Evolutionary conservation across 805 yeast species (phyloP).

Genomic region (baker's yeast (Saccharomyces cerevisiae)): DNA sequence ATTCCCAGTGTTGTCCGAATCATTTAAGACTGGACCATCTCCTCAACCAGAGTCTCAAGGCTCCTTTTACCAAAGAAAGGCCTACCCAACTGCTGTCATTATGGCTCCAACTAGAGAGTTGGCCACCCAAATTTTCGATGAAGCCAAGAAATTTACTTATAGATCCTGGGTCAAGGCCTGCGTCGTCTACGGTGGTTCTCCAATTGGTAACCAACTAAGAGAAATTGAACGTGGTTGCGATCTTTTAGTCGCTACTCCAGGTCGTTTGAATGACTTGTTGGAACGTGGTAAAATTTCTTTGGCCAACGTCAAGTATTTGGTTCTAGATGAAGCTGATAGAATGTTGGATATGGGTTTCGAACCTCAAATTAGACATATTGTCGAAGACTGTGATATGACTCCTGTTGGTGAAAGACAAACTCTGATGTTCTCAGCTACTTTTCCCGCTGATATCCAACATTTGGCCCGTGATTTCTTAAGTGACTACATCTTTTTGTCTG

Average conservation of each 20-base stretch:
- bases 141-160: conserved; percentile 89
- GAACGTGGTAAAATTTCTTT: conserved; percentile 93
- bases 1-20: conserved; percentile 93
- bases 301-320: conserved; percentile 83
- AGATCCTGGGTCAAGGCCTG: conserved; percentile 97
- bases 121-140: conserved; percentile 93
- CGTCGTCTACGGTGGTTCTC: conserved; percentile 98
- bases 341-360: conserved; percentile 99
- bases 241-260: conserved; percentile 95
- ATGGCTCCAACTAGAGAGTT: conserved; percentile 99
- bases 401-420: conserved; percentile 86
- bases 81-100: conserved; percentile 88
- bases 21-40: conserved; percentile 82
- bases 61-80: conserved; percentile 55
- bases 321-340: conserved; percentile 98
- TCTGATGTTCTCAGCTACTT: conserved; percentile 96
- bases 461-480: conserved; percentile 95
- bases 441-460: conserved; percentile 95
- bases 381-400: conserved; percentile 97
- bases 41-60: conserved; percentile 36
- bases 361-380: conserved; percentile 97
- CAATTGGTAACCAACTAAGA: conserved; percentile 77
- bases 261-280: conserved; percentile 91
- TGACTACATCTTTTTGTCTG: conserved; percentile 91
- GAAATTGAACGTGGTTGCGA: conserved; percentile 92